A percentile compares a stretch with the other conserved stretches of the same genome.
Evolutionary conservation across 805 yeast species (phyloP).

Genomic region (Ogataea ganodermae): DNA sequence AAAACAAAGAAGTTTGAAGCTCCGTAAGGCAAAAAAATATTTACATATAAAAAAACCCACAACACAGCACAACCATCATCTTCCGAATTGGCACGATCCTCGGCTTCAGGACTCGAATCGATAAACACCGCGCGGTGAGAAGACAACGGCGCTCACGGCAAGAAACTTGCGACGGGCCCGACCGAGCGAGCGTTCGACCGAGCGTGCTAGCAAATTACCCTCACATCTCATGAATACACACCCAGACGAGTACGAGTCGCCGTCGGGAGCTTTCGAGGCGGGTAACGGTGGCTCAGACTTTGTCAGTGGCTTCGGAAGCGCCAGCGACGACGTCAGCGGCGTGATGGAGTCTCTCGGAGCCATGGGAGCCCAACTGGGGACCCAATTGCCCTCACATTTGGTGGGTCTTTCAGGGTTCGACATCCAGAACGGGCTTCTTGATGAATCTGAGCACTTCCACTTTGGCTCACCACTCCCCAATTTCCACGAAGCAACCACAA

Average conservation of each 20-base stretch:
- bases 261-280: slow-evolving; percentile 14
- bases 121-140: not conserved
- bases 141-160: slow-evolving; percentile 4
- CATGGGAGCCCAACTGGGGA: slow-evolving; percentile 5
- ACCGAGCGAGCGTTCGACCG: slow-evolving; percentile 1
- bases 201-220: not conserved
- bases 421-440: slow-evolving; percentile 9
- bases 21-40: not conserved
- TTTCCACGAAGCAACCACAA: slow-evolving; percentile 4
- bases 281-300: not conserved
- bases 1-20: not conserved
- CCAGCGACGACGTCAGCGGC: slow-evolving; percentile 2
- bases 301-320: slow-evolving; percentile 1
- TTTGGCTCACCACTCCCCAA: slow-evolving; percentile 5
- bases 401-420: slow-evolving; percentile 8
- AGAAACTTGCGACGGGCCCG: slow-evolving; percentile 5
- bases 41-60: not conserved
- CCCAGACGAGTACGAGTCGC: slow-evolving; percentile 11
- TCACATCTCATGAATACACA: slow-evolving; percentile 9
- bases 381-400: slow-evolving; percentile 7
- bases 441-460: slow-evolving; percentile 7
- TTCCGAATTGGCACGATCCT: not conserved
- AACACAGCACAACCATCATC: not conserved
- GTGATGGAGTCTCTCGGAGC: slow-evolving; percentile 1
- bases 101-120: not conserved